Base-by-base conservation (phyloP, 2,329 filamentous ascomycete species). In the Phialophora verrucosa region DNA sequence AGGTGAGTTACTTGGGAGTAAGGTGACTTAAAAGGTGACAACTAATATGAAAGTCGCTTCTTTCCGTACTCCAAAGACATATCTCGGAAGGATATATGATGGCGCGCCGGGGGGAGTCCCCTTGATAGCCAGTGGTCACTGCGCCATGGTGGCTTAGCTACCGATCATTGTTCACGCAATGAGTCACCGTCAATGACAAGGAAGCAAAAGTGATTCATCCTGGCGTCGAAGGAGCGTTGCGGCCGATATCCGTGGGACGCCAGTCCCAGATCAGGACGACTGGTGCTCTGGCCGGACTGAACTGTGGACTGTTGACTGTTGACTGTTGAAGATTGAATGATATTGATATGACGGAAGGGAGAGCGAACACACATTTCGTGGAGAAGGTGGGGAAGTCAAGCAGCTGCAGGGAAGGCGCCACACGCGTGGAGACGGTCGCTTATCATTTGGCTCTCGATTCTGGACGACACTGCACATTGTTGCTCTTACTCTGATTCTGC, bases 121-220 rank as follows among this genome's bases (percentile, higher is more conserved):
- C 20, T 51, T 27, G 23, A 23, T 29, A 51, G 25, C 25, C 49
- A 17, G 49, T 23, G 20, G 25, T 51, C 49, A 51, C 20, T 51
- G 49, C 20, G 49, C 20, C 20, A 3, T 14, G 25, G 25, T 51
- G 49, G 49, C 49, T 23, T 12, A 51, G 49, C 20, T 3, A 27
- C 47, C 23, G 5, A 14, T 51, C 5, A 51, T 23, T 14, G 20
- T 51, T 51, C 6, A 1, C 12, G 47, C 23, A 12, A 27, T 51
- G 49, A 51, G 49, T 51, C 49, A 51, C 25, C 38, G 20, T n/a
- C 49, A 51, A 23, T 51, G 12, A 42, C 38, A 44, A 44, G 17
- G 38, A n/a, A 44, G 38, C 14, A n/a, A n/a, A 7, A 8, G 6
- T 44, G 38, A 44, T n/a, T 44, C 38, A 44, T 20, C n/a, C 14